Evolutionary conservation across 768 basidiomycete species (phyloP).

Genomic region (Rhizopogon vinicolor): DNA sequence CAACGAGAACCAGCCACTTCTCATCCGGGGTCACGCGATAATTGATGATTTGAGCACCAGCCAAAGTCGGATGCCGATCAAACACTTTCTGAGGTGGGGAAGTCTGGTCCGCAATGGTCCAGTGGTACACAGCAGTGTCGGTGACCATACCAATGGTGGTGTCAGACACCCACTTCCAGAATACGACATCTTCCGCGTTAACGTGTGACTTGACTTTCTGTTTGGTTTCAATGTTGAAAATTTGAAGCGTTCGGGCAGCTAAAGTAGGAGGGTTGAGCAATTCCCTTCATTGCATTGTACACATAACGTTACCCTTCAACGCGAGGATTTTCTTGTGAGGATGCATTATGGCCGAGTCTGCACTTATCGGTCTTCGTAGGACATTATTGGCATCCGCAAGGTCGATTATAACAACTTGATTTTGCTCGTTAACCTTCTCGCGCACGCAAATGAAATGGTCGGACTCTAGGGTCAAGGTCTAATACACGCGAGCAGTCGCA

Average conservation of each 20-base stretch:
- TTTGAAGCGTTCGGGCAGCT: slow-evolving; percentile 93
- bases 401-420: slow-evolving; percentile 99
- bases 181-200: slow-evolving; percentile 91
- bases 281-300: neutral
- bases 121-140: slow-evolving; percentile 89
- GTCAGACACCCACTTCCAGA: slow-evolving; percentile 98
- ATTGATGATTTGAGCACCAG: slow-evolving; percentile 97
- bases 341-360: slow-evolving; percentile 99
- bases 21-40: slow-evolving; percentile 91
- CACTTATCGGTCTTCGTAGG: slow-evolving; percentile 89
- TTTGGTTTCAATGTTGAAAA: slow-evolving; percentile 98
- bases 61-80: slow-evolving; percentile 92
- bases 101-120: slow-evolving; percentile 72
- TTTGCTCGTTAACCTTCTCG: slow-evolving; percentile 91
- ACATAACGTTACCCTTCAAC: slow-evolving; percentile 59
- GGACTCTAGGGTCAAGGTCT: slow-evolving; percentile 94
- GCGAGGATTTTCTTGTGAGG: slow-evolving; percentile 95
- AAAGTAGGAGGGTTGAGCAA: slow-evolving; percentile 9
- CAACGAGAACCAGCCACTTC: slow-evolving; percentile 96
- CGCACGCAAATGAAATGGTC: slow-evolving; percentile 98
- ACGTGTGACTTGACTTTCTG: slow-evolving; percentile 95
- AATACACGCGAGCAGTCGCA: slow-evolving; percentile 2
- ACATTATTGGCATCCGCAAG: slow-evolving; percentile 97
- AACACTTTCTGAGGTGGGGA: slow-evolving; percentile 90
- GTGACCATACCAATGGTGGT: slow-evolving; percentile 94